Evolutionary conservation across 2,329 filamentous ascomycete genomes (phyloP), one percentile per base, ranked within the genome.

Genomic region (Botrytis fragariae): DNA sequence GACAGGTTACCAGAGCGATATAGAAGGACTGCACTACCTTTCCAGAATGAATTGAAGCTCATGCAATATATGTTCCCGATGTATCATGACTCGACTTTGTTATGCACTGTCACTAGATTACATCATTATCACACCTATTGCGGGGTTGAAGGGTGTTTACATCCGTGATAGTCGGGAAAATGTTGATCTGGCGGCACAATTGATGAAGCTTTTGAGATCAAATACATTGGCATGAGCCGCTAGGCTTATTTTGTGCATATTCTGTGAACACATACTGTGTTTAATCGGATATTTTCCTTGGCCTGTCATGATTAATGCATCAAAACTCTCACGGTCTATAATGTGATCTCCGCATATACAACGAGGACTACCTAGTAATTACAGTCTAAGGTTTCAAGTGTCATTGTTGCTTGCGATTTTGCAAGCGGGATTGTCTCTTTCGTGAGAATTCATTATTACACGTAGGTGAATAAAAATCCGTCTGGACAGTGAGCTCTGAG

Each of bases 1-100:
- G 65, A 59, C 35, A 69, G 45, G 42, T 68, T 54, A 22, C 45
- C 45, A 69, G 44, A 57, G 37, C 9, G 9, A 69, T 69, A 69
- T 69, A 57, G 25, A 29, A 62, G 29, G 37, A 70, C 20, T 35
- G 22, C 10, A 39, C 35, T 61, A 12, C 29, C 12, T 35, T 45
- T 20, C 29, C 29, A 61, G 29, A 69, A 35, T 69, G 37, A 39
- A 69, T 45, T n/a, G 39, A 70, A 61, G 35, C 39, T 70, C 54
- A 45, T 45, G 32, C 20, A 45, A 59, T 32, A 44, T 29, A 22
- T 14, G 20, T 67, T 22, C 29, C 39, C 14, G 22, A 25, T 37
- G 9, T 45, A 70, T 25, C 20, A 44, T 69, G 51, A 60, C 37
- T 62, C 37, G 29, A 35, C 37, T 44, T 9, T 14, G 48, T 44